These are phyloP conservation scores for Pholiota molesta DNA, from an alignment of 768 basidiomycete species.

Conservation along the genomic window DNA sequence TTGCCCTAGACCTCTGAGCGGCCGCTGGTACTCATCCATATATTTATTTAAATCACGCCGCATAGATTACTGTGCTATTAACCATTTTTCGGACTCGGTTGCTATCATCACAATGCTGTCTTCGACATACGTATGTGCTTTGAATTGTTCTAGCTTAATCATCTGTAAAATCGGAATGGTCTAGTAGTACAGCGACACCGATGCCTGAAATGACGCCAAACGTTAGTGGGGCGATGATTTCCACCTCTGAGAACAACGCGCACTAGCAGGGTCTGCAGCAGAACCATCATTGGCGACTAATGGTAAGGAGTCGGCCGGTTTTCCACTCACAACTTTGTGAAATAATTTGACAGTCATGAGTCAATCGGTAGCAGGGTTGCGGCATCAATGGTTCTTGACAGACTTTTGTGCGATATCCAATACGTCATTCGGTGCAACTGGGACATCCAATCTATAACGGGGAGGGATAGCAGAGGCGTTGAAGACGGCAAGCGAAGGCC, in stretches of 20 bases:
- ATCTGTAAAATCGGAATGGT: too few relatives aligned
- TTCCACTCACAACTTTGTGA: conserved; percentile 42
- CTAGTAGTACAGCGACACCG: conserved; percentile 55
- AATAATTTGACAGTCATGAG: not conserved
- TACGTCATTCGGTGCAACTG: conserved; percentile 41
- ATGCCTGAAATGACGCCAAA: conserved; percentile 36
- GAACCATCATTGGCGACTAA: conserved; percentile 51
- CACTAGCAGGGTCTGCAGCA: conserved; percentile 65
- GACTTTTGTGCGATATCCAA: conserved; percentile 42
- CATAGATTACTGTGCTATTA: too few relatives aligned
- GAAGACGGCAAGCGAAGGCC: conserved; percentile 54
- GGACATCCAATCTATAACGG: conserved; percentile 30
- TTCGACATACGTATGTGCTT: too few relatives aligned
- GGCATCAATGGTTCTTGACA: conserved; percentile 14
- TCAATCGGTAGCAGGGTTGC: not conserved
- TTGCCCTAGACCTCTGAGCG: too few relatives aligned
- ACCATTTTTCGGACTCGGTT: too few relatives aligned
- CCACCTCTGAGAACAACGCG: conserved; percentile 5
- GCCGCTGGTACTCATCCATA: too few relatives aligned
- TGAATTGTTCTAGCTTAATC: too few relatives aligned
- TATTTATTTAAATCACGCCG: too few relatives aligned
- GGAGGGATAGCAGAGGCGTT: conserved; percentile 43
- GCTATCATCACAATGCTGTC: too few relatives aligned
- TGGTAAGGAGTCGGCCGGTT: conserved; percentile 38
- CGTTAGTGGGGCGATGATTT: conserved; percentile 4